Base-by-base conservation (phyloP, 2,329 filamentous ascomycete species). In the Calonectria henricotiae region DNA sequence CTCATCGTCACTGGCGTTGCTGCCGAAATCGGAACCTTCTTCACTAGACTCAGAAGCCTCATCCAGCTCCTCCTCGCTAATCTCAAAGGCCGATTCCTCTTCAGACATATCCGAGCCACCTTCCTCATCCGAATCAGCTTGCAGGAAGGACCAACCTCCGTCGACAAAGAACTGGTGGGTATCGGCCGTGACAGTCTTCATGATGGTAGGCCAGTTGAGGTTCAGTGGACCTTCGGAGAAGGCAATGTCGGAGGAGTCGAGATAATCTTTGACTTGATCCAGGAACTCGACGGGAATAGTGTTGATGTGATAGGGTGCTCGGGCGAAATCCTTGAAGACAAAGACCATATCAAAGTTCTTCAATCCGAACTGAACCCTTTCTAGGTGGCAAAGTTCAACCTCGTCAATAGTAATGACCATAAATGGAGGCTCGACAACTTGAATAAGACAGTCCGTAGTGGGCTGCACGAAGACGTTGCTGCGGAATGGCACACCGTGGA, bases 321-420 rank as follows among this genome's bases (percentile, higher is more conserved):
- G 91, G 65, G 93, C 90, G 83, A 98, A 98, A 84, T 99, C 96
- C 80, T 98, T 98, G 88, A 98, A 98, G 43, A 99, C 94, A 79
- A 98, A 95, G 23, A 99, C 96, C 82, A 99, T 91, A 83, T 99
- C 96, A 82, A 99, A 99, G 83, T 99, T 99, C 88, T 98, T 98
- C 71, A 99, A 88, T 39, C 96, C 97, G 79, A 99, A 99, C 84
- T 96, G 88, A 20, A 99, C 96, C 85, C 96, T 94, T 83, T 99
- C 96, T 69, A 99, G 86, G 84, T 99, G 96, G 17, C 96, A 96
- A 76, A 98, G 90, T 82, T 99, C 96, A 74, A 99, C 96, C 79
- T 99, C 96, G 62, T 96, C 95, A 39, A 99, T 90, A 0, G 96
- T 98, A 75, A 99, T 88, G 62, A 98, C 96, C 86, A 97, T 93